Evolutionary conservation across 2,329 filamentous ascomycete genomes (phyloP).

Genomic region (Ambrosiella beaveri): DNA sequence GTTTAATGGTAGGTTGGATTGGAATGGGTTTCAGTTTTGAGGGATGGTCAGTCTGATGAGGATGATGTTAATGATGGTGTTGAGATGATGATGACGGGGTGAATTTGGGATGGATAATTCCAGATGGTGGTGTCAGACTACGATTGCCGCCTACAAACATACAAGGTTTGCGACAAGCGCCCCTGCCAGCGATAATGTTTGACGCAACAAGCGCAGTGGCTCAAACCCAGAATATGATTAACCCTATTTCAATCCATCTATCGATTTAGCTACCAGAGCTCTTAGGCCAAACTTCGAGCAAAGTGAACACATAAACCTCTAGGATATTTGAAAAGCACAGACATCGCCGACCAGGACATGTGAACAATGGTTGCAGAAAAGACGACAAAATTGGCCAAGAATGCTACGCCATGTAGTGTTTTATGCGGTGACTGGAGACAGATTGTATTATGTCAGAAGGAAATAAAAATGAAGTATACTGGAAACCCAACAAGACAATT

Average conservation of each 20-base stretch:
- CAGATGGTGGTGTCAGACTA: background rate
- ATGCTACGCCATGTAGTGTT: background rate
- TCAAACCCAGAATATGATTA: background rate
- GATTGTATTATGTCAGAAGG: background rate
- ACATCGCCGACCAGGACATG: no score
- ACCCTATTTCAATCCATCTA: background rate
- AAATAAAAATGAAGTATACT: background rate
- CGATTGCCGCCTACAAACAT: background rate
- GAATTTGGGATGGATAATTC: background rate
- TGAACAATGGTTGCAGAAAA: background rate
- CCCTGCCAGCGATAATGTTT: background rate
- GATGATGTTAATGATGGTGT: background rate
- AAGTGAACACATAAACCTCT: conserved; percentile 7
- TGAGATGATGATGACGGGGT: background rate
- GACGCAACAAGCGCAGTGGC: background rate
- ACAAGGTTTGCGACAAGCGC: background rate
- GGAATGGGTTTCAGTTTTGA: background rate
- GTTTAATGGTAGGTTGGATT: background rate
- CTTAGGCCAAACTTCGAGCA: background rate
- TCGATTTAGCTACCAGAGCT: background rate
- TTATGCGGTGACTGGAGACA: background rate
- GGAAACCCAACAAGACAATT: background rate
- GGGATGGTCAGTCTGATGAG: background rate
- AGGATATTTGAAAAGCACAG: background rate
- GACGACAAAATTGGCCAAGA: background rate